phyloP scores from a whole-genome alignment of 805 yeast genomes.

The Yamadazyma ubonensis region DNA sequence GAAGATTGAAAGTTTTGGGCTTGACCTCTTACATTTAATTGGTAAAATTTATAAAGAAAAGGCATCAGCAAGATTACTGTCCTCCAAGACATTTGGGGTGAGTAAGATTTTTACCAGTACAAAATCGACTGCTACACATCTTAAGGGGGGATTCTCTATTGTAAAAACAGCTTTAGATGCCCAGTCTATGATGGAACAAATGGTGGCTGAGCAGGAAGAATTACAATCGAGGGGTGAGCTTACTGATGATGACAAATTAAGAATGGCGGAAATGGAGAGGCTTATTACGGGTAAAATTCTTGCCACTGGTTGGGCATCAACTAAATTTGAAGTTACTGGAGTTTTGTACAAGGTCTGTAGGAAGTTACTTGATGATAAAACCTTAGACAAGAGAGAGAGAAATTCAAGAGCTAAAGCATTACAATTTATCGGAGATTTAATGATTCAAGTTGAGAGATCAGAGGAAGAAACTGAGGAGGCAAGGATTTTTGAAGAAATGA shows the following conservation, averaged over 20 bases:
- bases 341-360: slow-evolving; percentile 76
- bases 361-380: slow-evolving; percentile 51
- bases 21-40: slow-evolving; percentile 79
- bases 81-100: slow-evolving; percentile 82
- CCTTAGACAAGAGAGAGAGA: slow-evolving; percentile 59
- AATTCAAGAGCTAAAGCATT: slow-evolving; percentile 78
- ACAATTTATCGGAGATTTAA: slow-evolving; percentile 65
- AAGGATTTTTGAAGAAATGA: slow-evolving; percentile 83
- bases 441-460: slow-evolving; percentile 66
- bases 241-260: slow-evolving; percentile 34
- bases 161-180: slow-evolving; percentile 86
- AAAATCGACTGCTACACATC: slow-evolving; percentile 79
- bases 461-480: slow-evolving; percentile 93
- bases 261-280: slow-evolving; percentile 72
- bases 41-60: slow-evolving; percentile 77
- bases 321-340: slow-evolving; percentile 83
- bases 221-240: slow-evolving; percentile 26
- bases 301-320: slow-evolving; percentile 94
- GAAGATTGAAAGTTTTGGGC: slow-evolving; percentile 93
- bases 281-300: slow-evolving; percentile 83
- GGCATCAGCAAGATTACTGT: slow-evolving; percentile 68
- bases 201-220: slow-evolving; percentile 67
- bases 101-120: slow-evolving; percentile 79
- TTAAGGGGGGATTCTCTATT: slow-evolving; percentile 81
- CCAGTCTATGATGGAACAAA: slow-evolving; percentile 65